A percentile compares a stretch with the other conserved stretches of the same genome.
Evolutionary conservation across 306 rosid genomes (phyloP).

Genomic region (Glycine latifolia): DNA sequence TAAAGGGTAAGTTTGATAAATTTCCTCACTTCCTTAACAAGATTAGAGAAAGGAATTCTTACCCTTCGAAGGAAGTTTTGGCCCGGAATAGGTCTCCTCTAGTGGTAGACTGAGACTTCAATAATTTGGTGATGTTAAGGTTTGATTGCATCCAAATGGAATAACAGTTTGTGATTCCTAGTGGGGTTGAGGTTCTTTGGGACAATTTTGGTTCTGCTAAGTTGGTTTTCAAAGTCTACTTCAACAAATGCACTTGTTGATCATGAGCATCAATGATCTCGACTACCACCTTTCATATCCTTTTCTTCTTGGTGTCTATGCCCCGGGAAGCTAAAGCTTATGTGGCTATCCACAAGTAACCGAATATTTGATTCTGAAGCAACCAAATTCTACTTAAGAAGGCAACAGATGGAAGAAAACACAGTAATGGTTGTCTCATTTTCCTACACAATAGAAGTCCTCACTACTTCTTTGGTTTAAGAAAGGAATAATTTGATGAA

Average conservation of each 20-base stretch:
- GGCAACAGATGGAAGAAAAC: constrained; percentile 47
- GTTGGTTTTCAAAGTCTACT: constrained; percentile 70
- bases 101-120: constrained; percentile 48
- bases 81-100: background rate
- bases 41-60: constrained; percentile 71
- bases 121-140: constrained; percentile 56
- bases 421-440: constrained; percentile 43
- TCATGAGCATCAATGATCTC: constrained; percentile 74
- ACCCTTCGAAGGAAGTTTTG: constrained; percentile 68
- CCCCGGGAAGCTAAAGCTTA: constrained; percentile 54
- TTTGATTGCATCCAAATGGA: constrained; percentile 55
- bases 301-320: constrained; percentile 44
- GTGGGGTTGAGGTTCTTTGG: constrained; percentile 73
- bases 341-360: constrained; percentile 61
- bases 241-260: constrained; percentile 70
- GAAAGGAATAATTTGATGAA: constrained; percentile 75
- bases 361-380: constrained; percentile 69
- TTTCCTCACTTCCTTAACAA: constrained; percentile 71
- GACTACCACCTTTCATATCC: constrained; percentile 70
- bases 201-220: constrained; percentile 63
- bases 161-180: constrained; percentile 62
- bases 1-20: constrained; percentile 56
- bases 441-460: constrained; percentile 44
- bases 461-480: constrained; percentile 50
- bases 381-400: constrained; percentile 61